A percentile compares a stretch with the other conserved stretches of the same genome.
Evolutionary conservation across 2,329 filamentous ascomycete genomes (phyloP).

Genomic region (Periconia digitata): DNA sequence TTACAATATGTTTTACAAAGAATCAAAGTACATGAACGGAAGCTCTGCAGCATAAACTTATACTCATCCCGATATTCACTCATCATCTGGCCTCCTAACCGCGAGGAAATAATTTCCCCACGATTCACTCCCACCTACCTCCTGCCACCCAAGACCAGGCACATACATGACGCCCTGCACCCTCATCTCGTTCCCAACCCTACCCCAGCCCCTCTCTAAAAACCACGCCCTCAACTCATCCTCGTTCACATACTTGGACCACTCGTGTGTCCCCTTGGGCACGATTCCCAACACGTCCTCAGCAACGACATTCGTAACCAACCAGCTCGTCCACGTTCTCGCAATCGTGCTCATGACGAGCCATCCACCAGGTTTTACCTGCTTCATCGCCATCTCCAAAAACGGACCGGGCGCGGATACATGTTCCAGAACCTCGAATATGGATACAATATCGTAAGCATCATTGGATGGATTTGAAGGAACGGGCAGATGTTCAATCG

Average conservation of each 20-base stretch:
- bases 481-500: slow-evolving; percentile 68
- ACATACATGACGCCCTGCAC: slow-evolving; percentile 87
- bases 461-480: slow-evolving; percentile 10
- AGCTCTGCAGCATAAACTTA: background rate
- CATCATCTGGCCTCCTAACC: slow-evolving; percentile 57
- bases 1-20: background rate
- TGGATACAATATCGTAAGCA: slow-evolving; percentile 74
- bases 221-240: slow-evolving; percentile 65
- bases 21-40: background rate
- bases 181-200: slow-evolving; percentile 44
- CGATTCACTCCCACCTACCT: slow-evolving; percentile 77
- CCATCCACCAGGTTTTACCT: slow-evolving; percentile 91
- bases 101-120: slow-evolving; percentile 97
- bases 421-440: slow-evolving; percentile 97
- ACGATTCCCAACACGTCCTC: slow-evolving; percentile 88
- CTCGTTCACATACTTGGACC: slow-evolving; percentile 93
- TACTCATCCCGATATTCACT: background rate
- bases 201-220: slow-evolving; percentile 43
- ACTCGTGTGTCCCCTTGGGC: slow-evolving; percentile 91
- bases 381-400: slow-evolving; percentile 68
- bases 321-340: slow-evolving; percentile 82
- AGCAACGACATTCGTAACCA: slow-evolving; percentile 89
- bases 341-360: slow-evolving; percentile 90
- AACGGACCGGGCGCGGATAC: slow-evolving; percentile 76
- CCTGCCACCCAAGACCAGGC: slow-evolving; percentile 86